phyloP scores from a whole-genome alignment of 78 protist species.

The Dictyostelium citrinum region DNA sequence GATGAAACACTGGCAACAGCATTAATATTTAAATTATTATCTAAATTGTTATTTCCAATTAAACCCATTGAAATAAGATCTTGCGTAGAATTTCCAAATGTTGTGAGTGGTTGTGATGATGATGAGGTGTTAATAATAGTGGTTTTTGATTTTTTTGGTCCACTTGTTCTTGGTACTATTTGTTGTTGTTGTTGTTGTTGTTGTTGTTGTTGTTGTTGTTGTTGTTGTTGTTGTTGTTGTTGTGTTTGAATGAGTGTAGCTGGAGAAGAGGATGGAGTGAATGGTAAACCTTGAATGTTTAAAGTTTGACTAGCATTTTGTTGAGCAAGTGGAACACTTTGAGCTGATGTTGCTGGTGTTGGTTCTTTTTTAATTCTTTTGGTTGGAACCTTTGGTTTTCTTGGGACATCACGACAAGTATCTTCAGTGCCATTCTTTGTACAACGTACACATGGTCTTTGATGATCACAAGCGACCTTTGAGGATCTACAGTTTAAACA shows the following conservation, averaged over 20 bases:
- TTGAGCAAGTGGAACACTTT: background rate
- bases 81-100: constrained; percentile 4
- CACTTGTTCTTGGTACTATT: background rate
- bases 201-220: background rate
- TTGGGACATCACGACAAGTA: constrained; percentile 52
- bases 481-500: constrained; percentile 68
- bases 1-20: background rate
- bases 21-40: background rate
- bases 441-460: constrained; percentile 72
- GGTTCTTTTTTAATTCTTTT: background rate
- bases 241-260: background rate
- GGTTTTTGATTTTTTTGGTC: background rate
- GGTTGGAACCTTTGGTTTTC: constrained; percentile 48
- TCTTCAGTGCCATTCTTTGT: constrained; percentile 68
- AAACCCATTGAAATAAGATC: background rate
- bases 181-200: constrained; percentile 12
- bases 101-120: constrained; percentile 10
- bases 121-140: background rate
- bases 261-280: background rate
- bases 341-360: background rate
- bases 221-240: background rate
- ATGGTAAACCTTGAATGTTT: background rate
- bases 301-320: background rate
- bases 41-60: background rate
- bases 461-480: constrained; percentile 78